Evolutionary conservation across 306 rosid species (phyloP).

Genomic region (Glycine soja): DNA sequence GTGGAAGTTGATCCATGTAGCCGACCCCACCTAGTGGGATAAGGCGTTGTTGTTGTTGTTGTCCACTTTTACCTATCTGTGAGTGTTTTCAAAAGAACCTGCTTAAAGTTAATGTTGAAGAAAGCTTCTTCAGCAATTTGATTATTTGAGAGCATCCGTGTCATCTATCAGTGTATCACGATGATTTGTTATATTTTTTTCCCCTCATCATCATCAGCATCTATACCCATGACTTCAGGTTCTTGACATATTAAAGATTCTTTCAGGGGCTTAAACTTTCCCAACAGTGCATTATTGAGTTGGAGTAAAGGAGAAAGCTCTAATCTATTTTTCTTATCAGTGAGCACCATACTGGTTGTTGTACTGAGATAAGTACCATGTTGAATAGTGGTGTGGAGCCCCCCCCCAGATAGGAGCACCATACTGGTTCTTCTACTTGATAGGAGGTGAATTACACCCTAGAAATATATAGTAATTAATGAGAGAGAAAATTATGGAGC

Average conservation of each 20-base stretch:
- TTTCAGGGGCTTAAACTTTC: not conserved
- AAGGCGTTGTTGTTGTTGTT: too few relatives aligned
- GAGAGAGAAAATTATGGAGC: not conserved
- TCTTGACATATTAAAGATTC: not conserved
- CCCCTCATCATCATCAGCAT: not conserved
- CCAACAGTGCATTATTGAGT: not conserved
- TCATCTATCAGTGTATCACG: not conserved
- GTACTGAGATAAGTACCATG: not conserved
- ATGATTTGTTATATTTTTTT: not conserved
- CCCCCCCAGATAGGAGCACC: too few relatives aligned
- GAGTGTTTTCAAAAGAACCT: slow-evolving; percentile 23
- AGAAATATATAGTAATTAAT: not conserved
- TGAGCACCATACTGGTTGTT: not conserved
- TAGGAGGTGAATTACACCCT: not conserved
- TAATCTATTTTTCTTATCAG: not conserved
- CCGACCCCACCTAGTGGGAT: too few relatives aligned
- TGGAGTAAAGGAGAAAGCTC: not conserved
- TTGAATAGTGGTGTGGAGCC: not conserved
- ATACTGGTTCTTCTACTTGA: too few relatives aligned
- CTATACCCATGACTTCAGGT: not conserved
- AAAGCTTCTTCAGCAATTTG: too few relatives aligned
- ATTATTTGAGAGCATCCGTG: too few relatives aligned
- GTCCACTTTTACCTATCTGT: not conserved
- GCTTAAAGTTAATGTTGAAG: not conserved
- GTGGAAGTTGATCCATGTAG: too few relatives aligned